phyloP scores from a whole-genome alignment of 257 asterid genomes.

The Salvia splendens region DNA sequence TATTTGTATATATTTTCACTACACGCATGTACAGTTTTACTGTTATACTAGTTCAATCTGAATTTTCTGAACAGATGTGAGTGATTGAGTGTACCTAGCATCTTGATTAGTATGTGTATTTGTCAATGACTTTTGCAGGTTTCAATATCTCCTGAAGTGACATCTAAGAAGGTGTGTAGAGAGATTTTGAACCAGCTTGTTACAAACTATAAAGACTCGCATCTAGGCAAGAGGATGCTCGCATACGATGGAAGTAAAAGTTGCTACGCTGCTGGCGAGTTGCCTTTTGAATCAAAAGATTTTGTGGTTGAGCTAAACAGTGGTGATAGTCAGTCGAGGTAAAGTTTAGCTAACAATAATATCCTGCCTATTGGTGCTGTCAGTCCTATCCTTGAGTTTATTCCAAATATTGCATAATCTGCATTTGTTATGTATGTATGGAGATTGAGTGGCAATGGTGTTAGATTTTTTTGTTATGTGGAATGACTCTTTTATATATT shows the following conservation, averaged over 20 bases:
- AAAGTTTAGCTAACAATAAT: neutral
- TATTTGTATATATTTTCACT: neutral
- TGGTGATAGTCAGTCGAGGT: conserved; percentile 41
- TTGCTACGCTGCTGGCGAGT: conserved; percentile 61
- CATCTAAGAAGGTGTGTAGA: conserved; percentile 57
- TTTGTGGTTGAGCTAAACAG: conserved; percentile 52
- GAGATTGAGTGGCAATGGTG: no score
- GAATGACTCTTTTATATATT: neutral
- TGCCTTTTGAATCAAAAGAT: conserved; percentile 70
- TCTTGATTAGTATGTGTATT: neutral
- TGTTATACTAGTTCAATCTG: neutral
- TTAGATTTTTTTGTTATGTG: no score
- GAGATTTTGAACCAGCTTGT: conserved; percentile 45
- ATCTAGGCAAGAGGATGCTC: conserved; percentile 45
- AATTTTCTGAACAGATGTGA: neutral
- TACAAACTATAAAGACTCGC: conserved; percentile 25
- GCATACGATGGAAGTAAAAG: conserved; percentile 84
- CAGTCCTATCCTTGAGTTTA: neutral
- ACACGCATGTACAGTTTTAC: no score
- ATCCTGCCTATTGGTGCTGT: neutral
- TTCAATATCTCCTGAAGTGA: conserved; percentile 64
- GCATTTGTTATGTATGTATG: neutral
- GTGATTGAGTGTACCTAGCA: neutral
- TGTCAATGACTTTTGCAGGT: conserved; percentile 39
- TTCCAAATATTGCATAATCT: neutral